These are phyloP conservation scores for Vanderwaltozyma polyspora DNA, from an alignment of 805 yeast genomes.

Conservation along the genomic window DNA sequence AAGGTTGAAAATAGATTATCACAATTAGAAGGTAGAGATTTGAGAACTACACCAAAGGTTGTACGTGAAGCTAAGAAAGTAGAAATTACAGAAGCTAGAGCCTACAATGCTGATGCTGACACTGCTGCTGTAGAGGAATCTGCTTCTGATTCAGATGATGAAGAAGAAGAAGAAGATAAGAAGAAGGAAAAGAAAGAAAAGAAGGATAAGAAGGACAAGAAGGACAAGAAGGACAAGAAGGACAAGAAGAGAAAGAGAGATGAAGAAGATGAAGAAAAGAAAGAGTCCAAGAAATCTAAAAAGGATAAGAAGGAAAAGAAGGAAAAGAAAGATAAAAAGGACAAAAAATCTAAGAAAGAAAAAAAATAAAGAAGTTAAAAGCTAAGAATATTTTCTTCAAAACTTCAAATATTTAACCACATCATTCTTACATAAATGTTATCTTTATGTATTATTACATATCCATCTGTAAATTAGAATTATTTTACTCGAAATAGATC, in stretches of 20 bases:
- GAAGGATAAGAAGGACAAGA: constrained; percentile 27
- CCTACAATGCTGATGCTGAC: constrained; percentile 94
- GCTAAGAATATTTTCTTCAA: too few species aligned
- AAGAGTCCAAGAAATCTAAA: constrained; percentile 16
- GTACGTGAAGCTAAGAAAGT: constrained; percentile 77
- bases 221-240: constrained; percentile 28
- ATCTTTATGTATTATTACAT: background rate
- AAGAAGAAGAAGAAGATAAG: constrained; percentile 28
- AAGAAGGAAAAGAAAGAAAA: constrained; percentile 24
- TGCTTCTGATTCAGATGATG: constrained; percentile 31
- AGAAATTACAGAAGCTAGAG: constrained; percentile 71
- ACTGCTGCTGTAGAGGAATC: constrained; percentile 32
- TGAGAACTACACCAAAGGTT: constrained; percentile 79
- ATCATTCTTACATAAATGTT: background rate
- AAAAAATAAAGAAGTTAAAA: constrained; percentile 14
- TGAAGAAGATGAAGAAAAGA: constrained; percentile 9
- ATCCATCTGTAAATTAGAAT: constrained; percentile 9
- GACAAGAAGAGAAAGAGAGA: constrained; percentile 24
- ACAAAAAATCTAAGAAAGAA: constrained; percentile 27
- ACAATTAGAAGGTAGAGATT: constrained; percentile 91
- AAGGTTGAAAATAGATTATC: constrained; percentile 92
- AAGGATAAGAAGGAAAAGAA: constrained; percentile 3
- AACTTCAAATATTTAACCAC: too few species aligned
- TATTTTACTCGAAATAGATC: background rate
- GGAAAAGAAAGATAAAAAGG: constrained; percentile 25